Conservation (phyloP, 495 filamentous ascomycete species). For the Penicillium maclennaniae region DNA sequence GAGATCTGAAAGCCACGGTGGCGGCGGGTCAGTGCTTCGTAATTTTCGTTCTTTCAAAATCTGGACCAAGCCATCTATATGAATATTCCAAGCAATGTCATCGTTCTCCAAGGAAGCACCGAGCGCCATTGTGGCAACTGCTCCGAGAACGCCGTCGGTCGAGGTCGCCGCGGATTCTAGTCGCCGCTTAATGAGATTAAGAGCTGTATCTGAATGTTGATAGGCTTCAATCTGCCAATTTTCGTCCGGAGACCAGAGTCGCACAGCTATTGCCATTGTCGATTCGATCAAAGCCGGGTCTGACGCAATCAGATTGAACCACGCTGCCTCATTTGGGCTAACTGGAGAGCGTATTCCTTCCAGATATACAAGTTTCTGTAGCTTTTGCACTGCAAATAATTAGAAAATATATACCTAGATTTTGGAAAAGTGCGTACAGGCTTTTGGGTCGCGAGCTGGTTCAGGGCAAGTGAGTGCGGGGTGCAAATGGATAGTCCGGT, state of each 20-base stretch:
- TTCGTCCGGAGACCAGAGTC: slow-evolving; percentile 12
- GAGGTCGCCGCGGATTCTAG: slow-evolving; percentile 1
- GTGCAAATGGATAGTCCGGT: neutral
- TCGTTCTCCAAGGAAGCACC: slow-evolving; percentile 17
- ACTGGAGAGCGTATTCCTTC: slow-evolving; percentile 4
- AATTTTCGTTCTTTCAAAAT: slow-evolving; percentile 19
- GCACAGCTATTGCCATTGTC: slow-evolving; percentile 18
- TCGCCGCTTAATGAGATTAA: neutral
- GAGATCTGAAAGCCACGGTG: neutral
- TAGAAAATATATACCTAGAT: neutral
- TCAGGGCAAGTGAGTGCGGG: neutral
- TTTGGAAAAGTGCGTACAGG: neutral
- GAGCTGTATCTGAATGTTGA: neutral
- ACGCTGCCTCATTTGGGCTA: slow-evolving; percentile 15
- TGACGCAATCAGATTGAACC: slow-evolving; percentile 19
- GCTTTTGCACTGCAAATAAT: slow-evolving; percentile 1
- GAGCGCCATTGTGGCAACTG: slow-evolving; percentile 25
- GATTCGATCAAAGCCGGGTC: slow-evolving; percentile 24
- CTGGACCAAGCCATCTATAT: slow-evolving; percentile 22
- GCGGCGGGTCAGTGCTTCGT: slow-evolving; percentile 1
- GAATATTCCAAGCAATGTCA: slow-evolving; percentile 20
- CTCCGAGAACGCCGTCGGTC: slow-evolving; percentile 20
- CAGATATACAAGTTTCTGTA: slow-evolving; percentile 8
- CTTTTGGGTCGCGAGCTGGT: neutral
- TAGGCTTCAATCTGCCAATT: slow-evolving; percentile 9